Evolutionary conservation across 345 rosid species (phyloP).

Genomic region (Mangifera indica): DNA sequence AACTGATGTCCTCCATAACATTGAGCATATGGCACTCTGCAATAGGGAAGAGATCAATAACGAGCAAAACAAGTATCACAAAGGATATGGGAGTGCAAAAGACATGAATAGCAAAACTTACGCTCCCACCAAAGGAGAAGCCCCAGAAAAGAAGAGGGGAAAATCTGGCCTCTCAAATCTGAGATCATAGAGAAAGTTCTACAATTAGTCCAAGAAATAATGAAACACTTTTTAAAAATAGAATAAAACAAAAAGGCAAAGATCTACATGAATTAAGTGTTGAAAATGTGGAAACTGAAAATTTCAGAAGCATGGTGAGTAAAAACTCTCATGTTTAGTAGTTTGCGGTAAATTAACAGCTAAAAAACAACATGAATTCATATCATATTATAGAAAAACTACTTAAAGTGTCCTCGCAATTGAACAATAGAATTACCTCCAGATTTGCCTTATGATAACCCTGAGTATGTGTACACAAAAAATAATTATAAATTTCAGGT

Average conservation of each 20-base stretch:
- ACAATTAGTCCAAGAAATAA: slow-evolving; percentile 7
- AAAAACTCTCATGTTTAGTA: neutral
- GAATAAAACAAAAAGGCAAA: neutral
- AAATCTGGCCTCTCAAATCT: slow-evolving; percentile 91
- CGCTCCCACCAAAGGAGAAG: slow-evolving; percentile 69
- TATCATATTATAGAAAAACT: neutral
- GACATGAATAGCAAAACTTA: slow-evolving; percentile 39
- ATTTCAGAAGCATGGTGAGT: slow-evolving; percentile 3
- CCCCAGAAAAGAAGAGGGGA: slow-evolving; percentile 74
- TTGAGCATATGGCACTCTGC: slow-evolving; percentile 83
- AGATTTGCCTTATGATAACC: neutral
- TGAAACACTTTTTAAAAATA: slow-evolving; percentile 4
- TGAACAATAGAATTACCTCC: neutral
- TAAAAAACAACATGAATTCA: neutral
- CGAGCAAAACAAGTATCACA: slow-evolving; percentile 6
- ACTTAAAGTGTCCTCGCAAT: neutral
- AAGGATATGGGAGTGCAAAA: neutral
- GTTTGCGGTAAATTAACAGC: neutral
- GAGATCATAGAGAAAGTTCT: slow-evolving; percentile 26
- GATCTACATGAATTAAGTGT: neutral
- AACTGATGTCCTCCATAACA: slow-evolving; percentile 98
- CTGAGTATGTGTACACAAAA: neutral
- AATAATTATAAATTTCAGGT: neutral
- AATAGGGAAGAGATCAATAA: slow-evolving; percentile 20
- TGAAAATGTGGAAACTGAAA: neutral